Evolutionary conservation across 169 alveolate genomes (phyloP).

Genomic region (Cryptosporidium bovis): DNA sequence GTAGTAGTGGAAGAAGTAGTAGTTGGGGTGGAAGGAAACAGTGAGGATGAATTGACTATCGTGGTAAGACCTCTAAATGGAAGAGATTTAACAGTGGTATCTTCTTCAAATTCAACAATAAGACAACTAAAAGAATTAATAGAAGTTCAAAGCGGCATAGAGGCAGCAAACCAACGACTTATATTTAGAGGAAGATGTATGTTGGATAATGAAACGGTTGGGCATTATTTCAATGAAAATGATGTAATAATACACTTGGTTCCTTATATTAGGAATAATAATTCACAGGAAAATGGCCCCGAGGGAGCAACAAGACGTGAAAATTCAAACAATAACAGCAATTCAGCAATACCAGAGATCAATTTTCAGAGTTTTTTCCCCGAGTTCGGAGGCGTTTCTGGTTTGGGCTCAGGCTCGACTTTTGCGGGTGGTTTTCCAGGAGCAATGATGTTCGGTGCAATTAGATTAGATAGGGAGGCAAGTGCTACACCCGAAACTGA

Average conservation of each 20-base stretch:
- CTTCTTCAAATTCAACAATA: conserved; percentile 37
- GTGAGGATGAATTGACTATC: not conserved
- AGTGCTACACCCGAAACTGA: conserved; percentile 43
- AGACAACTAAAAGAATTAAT: conserved; percentile 56
- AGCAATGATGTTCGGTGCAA: conserved; percentile 74
- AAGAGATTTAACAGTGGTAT: conserved; percentile 37
- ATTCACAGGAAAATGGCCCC: conserved; percentile 2
- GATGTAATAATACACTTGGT: conserved; percentile 60
- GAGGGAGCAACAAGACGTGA: not conserved
- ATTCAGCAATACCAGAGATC: not conserved
- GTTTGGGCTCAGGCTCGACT: conserved; percentile 3
- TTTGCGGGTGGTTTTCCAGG: conserved; percentile 61
- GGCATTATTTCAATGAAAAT: conserved; percentile 23
- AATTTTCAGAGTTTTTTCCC: conserved; percentile 18
- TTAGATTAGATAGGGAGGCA: conserved; percentile 41
- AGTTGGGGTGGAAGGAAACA: not conserved
- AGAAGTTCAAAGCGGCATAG: conserved; percentile 67
- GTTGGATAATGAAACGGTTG: conserved; percentile 61
- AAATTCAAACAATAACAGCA: not conserved
- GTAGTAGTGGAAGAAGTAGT: too few relatives aligned
- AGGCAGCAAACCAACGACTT: conserved; percentile 53
- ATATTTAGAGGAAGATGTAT: conserved; percentile 71
- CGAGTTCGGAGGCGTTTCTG: not conserved
- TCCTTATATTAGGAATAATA: conserved; percentile 48
- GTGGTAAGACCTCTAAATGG: conserved; percentile 61